phyloP scores from a whole-genome alignment of 345 rosid species.

The Schrenkiella parvula region DNA sequence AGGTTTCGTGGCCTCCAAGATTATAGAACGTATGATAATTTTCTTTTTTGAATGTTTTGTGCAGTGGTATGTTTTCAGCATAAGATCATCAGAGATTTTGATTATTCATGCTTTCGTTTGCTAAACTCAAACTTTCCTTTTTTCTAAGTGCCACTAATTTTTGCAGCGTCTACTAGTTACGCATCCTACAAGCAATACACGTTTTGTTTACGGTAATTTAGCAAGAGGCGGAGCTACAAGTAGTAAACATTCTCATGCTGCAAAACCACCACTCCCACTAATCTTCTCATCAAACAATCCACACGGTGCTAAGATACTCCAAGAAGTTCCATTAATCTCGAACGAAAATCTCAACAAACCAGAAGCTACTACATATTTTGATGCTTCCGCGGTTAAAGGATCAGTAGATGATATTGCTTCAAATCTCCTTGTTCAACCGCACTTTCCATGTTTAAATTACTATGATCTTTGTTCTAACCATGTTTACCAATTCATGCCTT shows the following conservation, averaged over 20 bases:
- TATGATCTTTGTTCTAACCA: neutral
- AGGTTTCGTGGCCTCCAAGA: too few species aligned
- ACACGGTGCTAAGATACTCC: neutral
- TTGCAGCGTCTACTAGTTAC: constrained; percentile 6
- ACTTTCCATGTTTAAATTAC: neutral
- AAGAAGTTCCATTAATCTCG: neutral
- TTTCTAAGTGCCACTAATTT: too few species aligned
- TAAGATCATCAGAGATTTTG: too few species aligned
- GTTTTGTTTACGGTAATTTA: neutral
- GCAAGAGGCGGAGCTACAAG: neutral
- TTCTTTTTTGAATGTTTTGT: too few species aligned
- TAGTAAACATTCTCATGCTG: constrained; percentile 11
- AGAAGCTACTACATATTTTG: neutral
- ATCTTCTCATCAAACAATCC: constrained; percentile 15
- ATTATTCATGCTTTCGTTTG: too few species aligned
- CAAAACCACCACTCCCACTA: constrained; percentile 32
- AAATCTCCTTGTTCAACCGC: neutral
- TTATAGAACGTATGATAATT: too few species aligned
- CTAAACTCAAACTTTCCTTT: neutral
- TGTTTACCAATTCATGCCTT: neutral
- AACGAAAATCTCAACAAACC: constrained; percentile 10
- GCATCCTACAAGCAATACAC: constrained; percentile 14
- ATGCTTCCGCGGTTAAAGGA: constrained; percentile 14
- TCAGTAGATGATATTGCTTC: constrained; percentile 5
- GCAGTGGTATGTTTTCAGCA: too few species aligned